Evolutionary conservation across 176 grass and related monocot species (phyloP), one percentile per base, ranked within the genome.

Genomic region (Hyparrhenia diplandra): DNA sequence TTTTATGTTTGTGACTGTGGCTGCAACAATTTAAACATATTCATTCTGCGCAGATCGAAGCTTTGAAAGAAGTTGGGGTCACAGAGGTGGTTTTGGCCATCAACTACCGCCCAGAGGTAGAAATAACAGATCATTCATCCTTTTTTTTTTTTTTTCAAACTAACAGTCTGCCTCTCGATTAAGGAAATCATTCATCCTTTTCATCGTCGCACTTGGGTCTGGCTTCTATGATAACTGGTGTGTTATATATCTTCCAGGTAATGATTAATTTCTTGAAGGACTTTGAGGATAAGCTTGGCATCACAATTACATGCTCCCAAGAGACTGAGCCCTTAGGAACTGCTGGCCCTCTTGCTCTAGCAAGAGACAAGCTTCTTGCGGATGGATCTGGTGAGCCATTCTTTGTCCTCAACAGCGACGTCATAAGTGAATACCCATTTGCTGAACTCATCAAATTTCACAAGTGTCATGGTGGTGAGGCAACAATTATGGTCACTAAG

Each of bases 191-290:
- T n/a, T n/a, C n/a, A n/a, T n/a, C n/a, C n/a, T n/a, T n/a, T n/a
- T n/a, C n/a, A n/a, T n/a, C n/a, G n/a, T n/a, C n/a, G n/a, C n/a
- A n/a, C n/a, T n/a, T n/a, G n/a, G 41, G 35, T 82, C 37, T 86
- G 58, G 68, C 14, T 84, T 80, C 20, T 4, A 20, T 51, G 58
- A 9, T n/a, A 41, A 67, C 57, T 72, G 29, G 2, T 74, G 5
- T 58, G 18, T 7, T 27, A 18, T 76, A 1, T 78, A 28, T 89
- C 52, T 77, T 85, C 62, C 75, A 97, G 94, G 90, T 97, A 20
- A 97, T 97, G 95, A 78, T 97, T 82, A 97, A 87, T 69, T 97
- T 97, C 80, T 77, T 97, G 88, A 94, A 94, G 88, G 95, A 94
- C 18, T 97, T 97, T 80, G 94, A 97, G 88, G 82, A 81, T 69